A percentile compares a stretch with the other conserved stretches of the same genome.
Conservation (phyloP, 2,329 filamentous ascomycete species). For the Epichloe uncinata region DNA sequence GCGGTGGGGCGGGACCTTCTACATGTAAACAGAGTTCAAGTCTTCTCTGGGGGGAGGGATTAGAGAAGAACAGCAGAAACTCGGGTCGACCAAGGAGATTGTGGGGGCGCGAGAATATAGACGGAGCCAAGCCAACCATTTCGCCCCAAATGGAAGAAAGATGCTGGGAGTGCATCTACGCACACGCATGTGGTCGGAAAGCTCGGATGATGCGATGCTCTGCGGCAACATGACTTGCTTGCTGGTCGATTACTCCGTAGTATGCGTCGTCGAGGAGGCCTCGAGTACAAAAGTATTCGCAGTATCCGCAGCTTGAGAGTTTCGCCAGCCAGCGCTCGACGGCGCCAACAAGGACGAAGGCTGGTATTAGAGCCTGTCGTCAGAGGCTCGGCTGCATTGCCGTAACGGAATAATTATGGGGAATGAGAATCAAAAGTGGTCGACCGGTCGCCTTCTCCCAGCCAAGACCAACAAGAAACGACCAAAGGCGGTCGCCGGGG, state of each 20-base stretch:
- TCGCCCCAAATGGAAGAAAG: not conserved
- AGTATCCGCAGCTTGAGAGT: not conserved
- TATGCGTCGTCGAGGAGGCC: not conserved
- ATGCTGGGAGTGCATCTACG: not conserved
- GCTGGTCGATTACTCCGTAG: not conserved
- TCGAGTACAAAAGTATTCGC: too few species aligned
- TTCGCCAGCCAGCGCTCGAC: not conserved
- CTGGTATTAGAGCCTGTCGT: not conserved
- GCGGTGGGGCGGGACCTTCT: not conserved
- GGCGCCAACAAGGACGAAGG: not conserved
- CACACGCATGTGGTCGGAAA: not conserved
- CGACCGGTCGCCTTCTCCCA: not conserved
- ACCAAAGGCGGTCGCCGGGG: not conserved
- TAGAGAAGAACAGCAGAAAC: not conserved
- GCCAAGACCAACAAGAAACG: not conserved
- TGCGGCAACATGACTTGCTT: not conserved
- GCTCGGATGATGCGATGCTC: not conserved
- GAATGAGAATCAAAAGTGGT: not conserved
- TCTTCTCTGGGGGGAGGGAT: not conserved
- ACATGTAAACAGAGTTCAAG: not conserved
- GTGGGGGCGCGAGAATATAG: not conserved
- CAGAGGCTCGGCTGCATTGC: not conserved
- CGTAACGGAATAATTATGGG: not conserved
- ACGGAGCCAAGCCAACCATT: not conserved
- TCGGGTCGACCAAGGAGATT: not conserved